Evolutionary conservation across 139 green algal species (phyloP).

Genomic region (Nannochloris sp.): DNA sequence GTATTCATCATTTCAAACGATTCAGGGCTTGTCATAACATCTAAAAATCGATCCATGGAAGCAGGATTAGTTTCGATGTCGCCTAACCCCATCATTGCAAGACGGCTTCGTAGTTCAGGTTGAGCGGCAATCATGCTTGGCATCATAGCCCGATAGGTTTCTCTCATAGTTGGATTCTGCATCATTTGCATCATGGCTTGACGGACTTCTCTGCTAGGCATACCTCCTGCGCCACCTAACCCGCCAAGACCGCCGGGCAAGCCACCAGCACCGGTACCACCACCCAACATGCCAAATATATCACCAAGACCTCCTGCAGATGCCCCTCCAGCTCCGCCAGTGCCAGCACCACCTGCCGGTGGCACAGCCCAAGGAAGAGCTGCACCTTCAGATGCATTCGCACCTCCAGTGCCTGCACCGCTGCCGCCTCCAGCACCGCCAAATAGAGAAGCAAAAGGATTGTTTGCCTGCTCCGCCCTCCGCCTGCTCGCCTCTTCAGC

Average conservation of each 20-base stretch:
- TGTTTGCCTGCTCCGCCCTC: background rate
- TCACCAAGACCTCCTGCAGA: background rate
- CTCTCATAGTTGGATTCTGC: background rate
- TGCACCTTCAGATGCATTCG: background rate
- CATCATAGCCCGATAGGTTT: no score
- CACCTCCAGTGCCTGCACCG: background rate
- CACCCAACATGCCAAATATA: background rate
- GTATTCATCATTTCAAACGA: no score
- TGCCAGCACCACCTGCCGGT: background rate
- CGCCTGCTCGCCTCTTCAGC: background rate
- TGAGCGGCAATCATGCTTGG: no score
- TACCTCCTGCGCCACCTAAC: background rate
- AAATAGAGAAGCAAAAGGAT: background rate
- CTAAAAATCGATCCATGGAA: no score
- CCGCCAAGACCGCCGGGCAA: background rate
- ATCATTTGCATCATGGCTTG: background rate
- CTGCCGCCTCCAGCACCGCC: background rate
- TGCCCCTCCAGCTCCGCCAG: background rate
- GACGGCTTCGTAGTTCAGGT: no score
- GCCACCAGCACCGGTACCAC: background rate
- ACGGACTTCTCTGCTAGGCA: background rate
- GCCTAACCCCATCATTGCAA: no score
- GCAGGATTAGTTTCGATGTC: no score
- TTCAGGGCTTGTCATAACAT: no score
- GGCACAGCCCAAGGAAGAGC: background rate